phyloP scores from a whole-genome alignment of 257 asterid genomes.

The Capsicum pubescens region DNA sequence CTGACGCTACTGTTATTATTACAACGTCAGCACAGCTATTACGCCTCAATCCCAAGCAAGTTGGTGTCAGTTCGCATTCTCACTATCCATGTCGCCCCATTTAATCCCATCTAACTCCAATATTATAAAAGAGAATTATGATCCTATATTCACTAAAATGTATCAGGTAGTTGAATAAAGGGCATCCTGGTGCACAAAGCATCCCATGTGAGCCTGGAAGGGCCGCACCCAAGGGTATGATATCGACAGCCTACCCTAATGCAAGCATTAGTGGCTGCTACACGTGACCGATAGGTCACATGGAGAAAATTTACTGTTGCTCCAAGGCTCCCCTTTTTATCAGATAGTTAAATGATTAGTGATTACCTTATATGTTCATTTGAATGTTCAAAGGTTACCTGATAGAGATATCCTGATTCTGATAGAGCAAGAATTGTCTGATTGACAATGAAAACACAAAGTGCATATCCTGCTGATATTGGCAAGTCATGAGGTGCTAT shows the following conservation, averaged over 20 bases:
- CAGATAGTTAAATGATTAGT: neutral
- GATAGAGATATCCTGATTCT: slow-evolving; percentile 62
- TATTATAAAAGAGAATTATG: neutral
- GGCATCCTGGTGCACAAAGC: neutral
- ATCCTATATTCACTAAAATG: neutral
- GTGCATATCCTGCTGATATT: slow-evolving; percentile 58
- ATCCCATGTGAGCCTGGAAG: neutral
- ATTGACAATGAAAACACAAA: slow-evolving; percentile 66
- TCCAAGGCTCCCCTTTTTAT: neutral
- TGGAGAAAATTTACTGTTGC: neutral
- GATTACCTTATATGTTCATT: neutral
- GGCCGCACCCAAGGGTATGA: neutral
- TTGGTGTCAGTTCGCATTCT: neutral
- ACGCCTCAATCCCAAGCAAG: neutral
- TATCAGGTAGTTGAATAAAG: neutral
- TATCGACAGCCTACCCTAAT: neutral
- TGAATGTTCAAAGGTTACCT: slow-evolving; percentile 46
- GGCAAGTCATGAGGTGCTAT: slow-evolving; percentile 83
- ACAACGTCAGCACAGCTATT: neutral
- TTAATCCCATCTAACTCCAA: neutral
- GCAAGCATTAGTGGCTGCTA: neutral
- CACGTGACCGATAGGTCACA: neutral
- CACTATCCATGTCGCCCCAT: neutral
- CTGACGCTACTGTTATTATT: neutral
- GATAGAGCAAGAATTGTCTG: slow-evolving; percentile 81